These are phyloP conservation scores for Eimeria sp. DNA, from an alignment of 169 alveolate genomes.

Conservation along the genomic window DNA sequence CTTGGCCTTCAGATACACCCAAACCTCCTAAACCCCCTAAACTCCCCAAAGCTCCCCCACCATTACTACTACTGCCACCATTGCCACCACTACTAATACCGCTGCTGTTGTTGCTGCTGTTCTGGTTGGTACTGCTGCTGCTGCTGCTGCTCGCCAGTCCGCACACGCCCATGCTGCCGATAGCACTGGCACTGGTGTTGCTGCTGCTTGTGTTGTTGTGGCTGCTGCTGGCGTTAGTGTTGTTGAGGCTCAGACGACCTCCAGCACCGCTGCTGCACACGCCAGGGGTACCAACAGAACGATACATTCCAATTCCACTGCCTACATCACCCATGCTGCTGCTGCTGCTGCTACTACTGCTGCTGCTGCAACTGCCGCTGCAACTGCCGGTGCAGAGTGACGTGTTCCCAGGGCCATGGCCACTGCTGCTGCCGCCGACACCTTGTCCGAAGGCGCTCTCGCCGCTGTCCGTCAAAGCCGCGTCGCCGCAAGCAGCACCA, in stretches of 20 bases:
- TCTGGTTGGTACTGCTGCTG: not conserved
- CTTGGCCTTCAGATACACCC: constrained; percentile 14
- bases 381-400: not conserved
- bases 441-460: not conserved
- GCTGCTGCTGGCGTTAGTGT: too few relatives aligned
- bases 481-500: not conserved
- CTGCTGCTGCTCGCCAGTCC: constrained; percentile 2
- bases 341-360: constrained; percentile 42
- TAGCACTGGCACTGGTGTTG: too few relatives aligned
- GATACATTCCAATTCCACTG: not conserved
- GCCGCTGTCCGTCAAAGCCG: not conserved
- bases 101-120: too few relatives aligned
- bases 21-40: not conserved
- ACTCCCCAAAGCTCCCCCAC: constrained; percentile 13
- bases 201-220: too few relatives aligned
- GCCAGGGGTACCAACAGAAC: not conserved
- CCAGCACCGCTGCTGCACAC: not conserved
- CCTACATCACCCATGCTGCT: not conserved
- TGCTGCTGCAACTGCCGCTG: not conserved
- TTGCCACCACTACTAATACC: too few relatives aligned
- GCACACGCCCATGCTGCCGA: not conserved
- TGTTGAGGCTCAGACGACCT: too few relatives aligned
- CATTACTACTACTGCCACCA: not conserved
- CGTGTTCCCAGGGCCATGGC: not conserved
- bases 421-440: not conserved